Conservation (phyloP, 257 asterid species). For the Eustoma russellianum region DNA sequence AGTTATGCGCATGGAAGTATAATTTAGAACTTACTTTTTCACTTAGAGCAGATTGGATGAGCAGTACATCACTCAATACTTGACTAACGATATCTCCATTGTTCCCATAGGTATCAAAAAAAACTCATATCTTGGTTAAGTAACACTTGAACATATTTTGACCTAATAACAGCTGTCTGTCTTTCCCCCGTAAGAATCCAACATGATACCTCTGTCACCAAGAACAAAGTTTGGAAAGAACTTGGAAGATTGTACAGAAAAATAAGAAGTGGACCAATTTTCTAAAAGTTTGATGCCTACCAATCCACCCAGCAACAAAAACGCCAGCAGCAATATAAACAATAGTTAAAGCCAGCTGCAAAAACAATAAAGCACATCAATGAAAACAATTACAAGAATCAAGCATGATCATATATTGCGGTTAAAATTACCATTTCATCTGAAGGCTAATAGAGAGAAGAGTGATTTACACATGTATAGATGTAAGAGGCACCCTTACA, state of each 20-base stretch:
- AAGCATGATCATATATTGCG: background rate
- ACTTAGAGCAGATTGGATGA: conserved; percentile 97
- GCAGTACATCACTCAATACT: conserved; percentile 95
- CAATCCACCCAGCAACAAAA: conserved; percentile 96
- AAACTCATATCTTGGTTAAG: conserved; percentile 99
- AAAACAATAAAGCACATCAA: conserved; percentile 13
- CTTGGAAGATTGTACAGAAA: background rate
- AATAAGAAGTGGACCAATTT: background rate
- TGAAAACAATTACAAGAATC: conserved; percentile 13
- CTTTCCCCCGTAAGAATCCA: conserved; percentile 99
- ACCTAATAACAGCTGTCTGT: conserved; percentile 98
- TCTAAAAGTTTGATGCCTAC: conserved; percentile 46
- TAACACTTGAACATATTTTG: conserved; percentile 90
- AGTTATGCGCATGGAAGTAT: conserved; percentile 6
- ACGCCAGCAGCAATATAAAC: conserved; percentile 88
- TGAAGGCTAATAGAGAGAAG: too few relatives aligned
- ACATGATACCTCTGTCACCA: conserved; percentile 83
- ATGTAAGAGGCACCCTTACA: too few relatives aligned
- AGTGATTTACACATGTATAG: too few relatives aligned
- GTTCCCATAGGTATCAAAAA: conserved; percentile 96
- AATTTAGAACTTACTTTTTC: conserved; percentile 59
- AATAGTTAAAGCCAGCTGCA: conserved; percentile 87
- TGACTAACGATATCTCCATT: conserved; percentile 99
- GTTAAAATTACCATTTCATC: too few relatives aligned
- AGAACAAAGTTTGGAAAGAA: conserved; percentile 11